Percentiles rank a stretch among this genome's conserved stretches.
phyloP scores from a whole-genome alignment of 441 rosid species.

The Mallotus repandus region DNA sequence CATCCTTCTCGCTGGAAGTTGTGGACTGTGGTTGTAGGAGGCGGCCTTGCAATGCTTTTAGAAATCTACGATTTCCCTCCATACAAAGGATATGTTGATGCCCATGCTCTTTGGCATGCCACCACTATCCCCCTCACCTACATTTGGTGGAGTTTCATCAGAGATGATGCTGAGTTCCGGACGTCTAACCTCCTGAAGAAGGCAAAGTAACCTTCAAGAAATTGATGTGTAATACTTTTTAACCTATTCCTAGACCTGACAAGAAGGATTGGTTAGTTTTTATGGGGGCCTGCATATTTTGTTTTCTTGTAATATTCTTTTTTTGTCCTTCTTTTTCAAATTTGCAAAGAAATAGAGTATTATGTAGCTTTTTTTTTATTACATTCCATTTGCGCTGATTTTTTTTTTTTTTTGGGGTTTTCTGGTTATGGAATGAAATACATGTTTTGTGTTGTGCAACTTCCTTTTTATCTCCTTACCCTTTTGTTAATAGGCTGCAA shows the following conservation, averaged over 20 bases:
- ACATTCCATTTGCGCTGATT: too few species aligned
- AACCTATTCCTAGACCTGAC: background rate
- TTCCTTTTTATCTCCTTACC: too few species aligned
- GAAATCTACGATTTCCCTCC: constrained; percentile 94
- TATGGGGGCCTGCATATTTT: background rate
- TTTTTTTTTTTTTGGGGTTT: too few species aligned
- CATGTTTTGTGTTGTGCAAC: background rate
- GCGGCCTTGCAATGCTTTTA: constrained; percentile 83
- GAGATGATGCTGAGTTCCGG: constrained; percentile 70
- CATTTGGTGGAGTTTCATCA: constrained; percentile 94
- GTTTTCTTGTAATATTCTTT: background rate
- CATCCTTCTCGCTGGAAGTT: constrained; percentile 89
- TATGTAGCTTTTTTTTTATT: too few species aligned
- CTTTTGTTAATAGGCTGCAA: too few species aligned
- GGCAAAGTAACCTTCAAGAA: constrained; percentile 29
- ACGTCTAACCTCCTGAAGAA: constrained; percentile 53
- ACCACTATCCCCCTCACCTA: constrained; percentile 73
- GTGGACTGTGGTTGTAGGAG: constrained; percentile 74
- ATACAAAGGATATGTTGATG: constrained; percentile 64
- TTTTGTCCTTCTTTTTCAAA: background rate
- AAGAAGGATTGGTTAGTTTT: background rate
- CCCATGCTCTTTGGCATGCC: constrained; percentile 89
- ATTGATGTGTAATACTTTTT: too few species aligned
- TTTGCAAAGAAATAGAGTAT: too few species aligned
- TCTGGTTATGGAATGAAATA: background rate